Evolutionary conservation across 768 basidiomycete species (phyloP).

Genomic region (Phanerodontia chrysosporium): DNA sequence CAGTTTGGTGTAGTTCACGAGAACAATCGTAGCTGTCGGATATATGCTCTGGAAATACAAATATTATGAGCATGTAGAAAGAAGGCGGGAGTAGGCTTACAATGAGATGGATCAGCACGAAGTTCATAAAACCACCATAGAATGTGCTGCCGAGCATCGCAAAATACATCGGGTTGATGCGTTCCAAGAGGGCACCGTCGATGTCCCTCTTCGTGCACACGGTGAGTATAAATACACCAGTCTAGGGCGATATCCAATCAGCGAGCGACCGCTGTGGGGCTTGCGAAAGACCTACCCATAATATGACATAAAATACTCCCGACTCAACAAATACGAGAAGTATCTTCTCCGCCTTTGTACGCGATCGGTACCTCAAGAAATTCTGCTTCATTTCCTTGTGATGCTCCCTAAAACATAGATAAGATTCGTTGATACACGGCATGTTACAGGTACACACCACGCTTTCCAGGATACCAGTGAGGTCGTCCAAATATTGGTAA

Average conservation of each 20-base stretch:
- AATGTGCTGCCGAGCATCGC: too few species aligned
- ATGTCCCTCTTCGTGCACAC: not conserved
- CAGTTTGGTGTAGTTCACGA: not conserved
- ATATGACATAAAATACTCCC: not conserved
- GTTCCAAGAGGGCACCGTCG: too few species aligned
- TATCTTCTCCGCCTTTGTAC: not conserved
- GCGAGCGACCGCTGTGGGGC: too few species aligned
- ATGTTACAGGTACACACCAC: too few species aligned
- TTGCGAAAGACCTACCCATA: not conserved
- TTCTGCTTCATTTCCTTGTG: not conserved
- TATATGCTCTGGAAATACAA: not conserved
- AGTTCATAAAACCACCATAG: not conserved
- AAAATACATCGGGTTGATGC: too few species aligned
- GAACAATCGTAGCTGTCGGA: not conserved
- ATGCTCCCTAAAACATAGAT: not conserved
- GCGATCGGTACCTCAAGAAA: not conserved
- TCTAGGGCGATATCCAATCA: too few species aligned
- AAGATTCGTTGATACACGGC: too few species aligned
- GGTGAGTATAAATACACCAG: not conserved
- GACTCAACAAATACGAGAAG: not conserved
- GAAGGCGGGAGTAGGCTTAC: not conserved
- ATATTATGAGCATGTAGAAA: not conserved
- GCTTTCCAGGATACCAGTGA: too few species aligned
- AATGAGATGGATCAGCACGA: not conserved
- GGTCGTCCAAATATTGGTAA: too few species aligned